A percentile compares a stretch with the other conserved stretches of the same genome.
phyloP scores from a whole-genome alignment of 108 stramenopile species.

The Conticribra weissflogii region DNA sequence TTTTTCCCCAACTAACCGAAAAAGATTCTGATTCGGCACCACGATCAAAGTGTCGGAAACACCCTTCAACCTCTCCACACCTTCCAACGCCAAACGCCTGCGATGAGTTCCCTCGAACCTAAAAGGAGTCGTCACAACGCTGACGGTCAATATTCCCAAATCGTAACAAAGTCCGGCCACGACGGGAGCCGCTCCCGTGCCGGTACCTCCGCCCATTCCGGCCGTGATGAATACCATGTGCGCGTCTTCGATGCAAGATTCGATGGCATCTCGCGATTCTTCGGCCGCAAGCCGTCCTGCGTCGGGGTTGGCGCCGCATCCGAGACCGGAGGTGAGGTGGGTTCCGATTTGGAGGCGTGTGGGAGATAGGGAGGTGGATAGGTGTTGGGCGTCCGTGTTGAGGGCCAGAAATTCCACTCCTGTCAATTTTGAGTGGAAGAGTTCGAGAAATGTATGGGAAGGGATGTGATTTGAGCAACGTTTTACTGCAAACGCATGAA shows the following conservation, averaged over 20 bases:
- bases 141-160: constrained; percentile 78
- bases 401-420: constrained; percentile 82
- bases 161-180: constrained; percentile 81
- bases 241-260: constrained; percentile 54
- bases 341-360: constrained; percentile 63
- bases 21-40: constrained; percentile 84
- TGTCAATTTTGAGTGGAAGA: no score
- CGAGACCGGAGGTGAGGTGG: constrained; percentile 75
- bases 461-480: background rate
- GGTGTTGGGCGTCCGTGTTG: constrained; percentile 87
- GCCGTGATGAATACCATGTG: constrained; percentile 86
- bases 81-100: constrained; percentile 67
- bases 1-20: constrained; percentile 66
- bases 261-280: constrained; percentile 66
- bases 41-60: constrained; percentile 85
- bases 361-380: constrained; percentile 43
- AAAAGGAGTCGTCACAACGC: constrained; percentile 90
- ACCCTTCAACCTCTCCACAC: constrained; percentile 54
- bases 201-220: constrained; percentile 87
- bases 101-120: constrained; percentile 79
- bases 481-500: background rate
- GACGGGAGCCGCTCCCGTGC: constrained; percentile 82
- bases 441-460: no score
- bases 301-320: constrained; percentile 82
- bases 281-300: constrained; percentile 78